Percentiles rank a stretch among this genome's conserved stretches.
Evolutionary conservation across 768 basidiomycete genomes (phyloP).

Genomic region (Boletus insuetus): DNA sequence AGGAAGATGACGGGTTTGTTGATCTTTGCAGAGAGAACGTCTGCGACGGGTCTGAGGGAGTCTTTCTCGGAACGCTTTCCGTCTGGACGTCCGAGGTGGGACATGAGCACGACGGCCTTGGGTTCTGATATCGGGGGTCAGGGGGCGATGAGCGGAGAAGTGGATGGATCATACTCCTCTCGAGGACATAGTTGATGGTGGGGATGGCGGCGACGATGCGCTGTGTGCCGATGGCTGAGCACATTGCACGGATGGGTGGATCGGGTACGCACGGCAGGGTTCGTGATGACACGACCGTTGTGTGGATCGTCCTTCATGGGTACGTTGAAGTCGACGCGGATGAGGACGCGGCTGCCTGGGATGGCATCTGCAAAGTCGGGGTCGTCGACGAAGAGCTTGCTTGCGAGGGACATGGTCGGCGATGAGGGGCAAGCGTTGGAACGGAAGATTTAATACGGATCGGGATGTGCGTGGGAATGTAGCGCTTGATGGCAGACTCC

Average conservation of each 20-base stretch:
- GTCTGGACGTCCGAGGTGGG: constrained; percentile 96
- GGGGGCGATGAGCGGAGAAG: neutral
- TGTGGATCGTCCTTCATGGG: constrained; percentile 70
- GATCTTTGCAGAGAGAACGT: constrained; percentile 47
- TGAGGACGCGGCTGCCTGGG: constrained; percentile 84
- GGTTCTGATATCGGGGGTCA: constrained; percentile 51
- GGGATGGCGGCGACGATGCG: constrained; percentile 96
- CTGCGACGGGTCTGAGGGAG: constrained; percentile 84
- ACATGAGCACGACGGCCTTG: constrained; percentile 87
- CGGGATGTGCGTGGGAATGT: constrained; percentile 23
- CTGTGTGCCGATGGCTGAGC: constrained; percentile 41
- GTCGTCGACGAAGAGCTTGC: constrained; percentile 92
- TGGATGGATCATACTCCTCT: constrained; percentile 54
- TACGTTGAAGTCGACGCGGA: constrained; percentile 96
- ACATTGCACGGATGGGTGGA: neutral
- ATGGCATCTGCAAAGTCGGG: constrained; percentile 53
- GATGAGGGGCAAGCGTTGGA: constrained; percentile 1
- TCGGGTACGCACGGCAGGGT: constrained; percentile 76
- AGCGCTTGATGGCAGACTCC: constrained; percentile 39
- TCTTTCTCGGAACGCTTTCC: constrained; percentile 87
- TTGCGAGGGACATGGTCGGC: constrained; percentile 83
- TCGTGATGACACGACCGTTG: constrained; percentile 90
- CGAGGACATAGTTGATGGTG: constrained; percentile 90
- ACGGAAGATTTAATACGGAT: constrained; percentile 13
- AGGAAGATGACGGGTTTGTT: constrained; percentile 76